A percentile compares a stretch with the other conserved stretches of the same genome.
Evolutionary conservation across 257 asterid genomes (phyloP).

Genomic region (Cinchona pubescens): DNA sequence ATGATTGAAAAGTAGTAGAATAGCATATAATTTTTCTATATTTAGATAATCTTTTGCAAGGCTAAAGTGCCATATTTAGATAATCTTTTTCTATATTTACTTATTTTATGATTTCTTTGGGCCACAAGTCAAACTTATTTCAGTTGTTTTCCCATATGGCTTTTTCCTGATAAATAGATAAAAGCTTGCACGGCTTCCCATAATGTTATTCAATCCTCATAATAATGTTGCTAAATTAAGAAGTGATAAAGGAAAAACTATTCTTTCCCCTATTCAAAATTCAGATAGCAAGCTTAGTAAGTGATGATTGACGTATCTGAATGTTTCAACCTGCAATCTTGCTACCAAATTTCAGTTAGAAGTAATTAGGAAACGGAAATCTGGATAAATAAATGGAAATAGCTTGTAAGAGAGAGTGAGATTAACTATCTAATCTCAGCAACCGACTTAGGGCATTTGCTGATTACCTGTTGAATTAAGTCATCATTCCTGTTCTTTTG

Average conservation of each 20-base stretch:
- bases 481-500: not conserved
- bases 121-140: not conserved
- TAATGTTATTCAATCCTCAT: not conserved
- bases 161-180: not conserved
- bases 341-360: not conserved
- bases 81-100: too few relatives aligned
- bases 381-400: not conserved
- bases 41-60: too few relatives aligned
- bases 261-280: not conserved
- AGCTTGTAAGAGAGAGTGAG: not conserved
- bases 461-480: not conserved
- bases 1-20: too few relatives aligned
- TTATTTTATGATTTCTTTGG: too few relatives aligned
- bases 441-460: not conserved
- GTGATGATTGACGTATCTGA: not conserved
- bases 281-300: too few relatives aligned
- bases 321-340: not conserved
- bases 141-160: not conserved
- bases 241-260: not conserved
- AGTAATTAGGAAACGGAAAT: not conserved
- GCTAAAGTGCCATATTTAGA: not conserved
- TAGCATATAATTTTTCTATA: too few relatives aligned
- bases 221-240: not conserved
- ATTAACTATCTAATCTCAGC: not conserved
- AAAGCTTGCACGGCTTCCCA: not conserved